phyloP scores from a whole-genome alignment of 441 rosid genomes.

The Kokia cookei region DNA sequence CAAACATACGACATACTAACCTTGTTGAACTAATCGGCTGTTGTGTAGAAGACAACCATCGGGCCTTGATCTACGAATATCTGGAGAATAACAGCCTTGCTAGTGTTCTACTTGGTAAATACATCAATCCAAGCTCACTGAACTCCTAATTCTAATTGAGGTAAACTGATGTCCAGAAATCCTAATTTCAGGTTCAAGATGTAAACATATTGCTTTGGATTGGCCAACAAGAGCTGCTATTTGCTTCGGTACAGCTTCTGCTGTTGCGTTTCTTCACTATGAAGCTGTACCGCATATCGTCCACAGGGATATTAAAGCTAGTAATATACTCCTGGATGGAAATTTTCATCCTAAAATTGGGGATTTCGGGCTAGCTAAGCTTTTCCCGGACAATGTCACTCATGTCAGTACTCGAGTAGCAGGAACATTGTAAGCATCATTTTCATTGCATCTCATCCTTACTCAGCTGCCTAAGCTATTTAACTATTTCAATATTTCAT shows the following conservation, averaged over 20 bases:
- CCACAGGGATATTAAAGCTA: conserved; percentile 75
- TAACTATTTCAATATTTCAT: not conserved
- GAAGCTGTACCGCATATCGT: conserved; percentile 58
- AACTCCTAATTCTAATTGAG: not conserved
- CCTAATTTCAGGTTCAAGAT: conserved; percentile 43
- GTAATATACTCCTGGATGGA: conserved; percentile 62
- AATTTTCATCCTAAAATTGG: conserved; percentile 58
- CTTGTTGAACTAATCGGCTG: conserved; percentile 70
- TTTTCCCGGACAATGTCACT: conserved; percentile 70
- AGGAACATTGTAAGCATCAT: conserved; percentile 59
- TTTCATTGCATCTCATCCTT: conserved; percentile 10
- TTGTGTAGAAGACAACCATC: conserved; percentile 45
- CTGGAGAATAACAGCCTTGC: conserved; percentile 73
- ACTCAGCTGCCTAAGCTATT: not conserved
- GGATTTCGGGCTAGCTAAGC: conserved; percentile 75
- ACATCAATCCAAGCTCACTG: not conserved
- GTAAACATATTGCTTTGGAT: conserved; percentile 36
- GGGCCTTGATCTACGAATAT: conserved; percentile 57
- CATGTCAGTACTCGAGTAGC: conserved; percentile 80
- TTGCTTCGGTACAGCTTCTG: conserved; percentile 60
- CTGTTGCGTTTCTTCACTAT: conserved; percentile 55
- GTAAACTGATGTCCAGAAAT: not conserved
- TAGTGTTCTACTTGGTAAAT: conserved; percentile 48
- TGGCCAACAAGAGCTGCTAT: conserved; percentile 59
- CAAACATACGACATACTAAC: conserved; percentile 50